Evolutionary conservation across 768 basidiomycete genomes (phyloP).

Genomic region (Nidula microcarpa): DNA sequence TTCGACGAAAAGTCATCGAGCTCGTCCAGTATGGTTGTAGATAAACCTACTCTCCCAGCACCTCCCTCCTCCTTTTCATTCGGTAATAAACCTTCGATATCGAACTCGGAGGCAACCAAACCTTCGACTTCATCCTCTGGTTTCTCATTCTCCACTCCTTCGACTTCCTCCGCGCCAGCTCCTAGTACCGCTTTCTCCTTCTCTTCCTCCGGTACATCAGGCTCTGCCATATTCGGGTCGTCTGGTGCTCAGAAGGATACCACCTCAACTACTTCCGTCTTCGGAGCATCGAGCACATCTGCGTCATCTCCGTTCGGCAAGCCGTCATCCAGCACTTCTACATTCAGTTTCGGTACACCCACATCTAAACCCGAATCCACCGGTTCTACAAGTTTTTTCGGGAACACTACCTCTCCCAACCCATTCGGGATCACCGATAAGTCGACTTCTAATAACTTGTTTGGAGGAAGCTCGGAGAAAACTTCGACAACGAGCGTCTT

Average conservation of each 20-base stretch:
- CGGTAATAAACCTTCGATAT: background rate
- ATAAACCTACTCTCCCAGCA: background rate
- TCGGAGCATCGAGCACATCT: background rate
- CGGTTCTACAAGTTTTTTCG: slow-evolving; percentile 6
- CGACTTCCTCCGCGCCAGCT: background rate
- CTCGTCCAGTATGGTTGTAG: slow-evolving; percentile 3
- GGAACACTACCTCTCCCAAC: slow-evolving; percentile 3
- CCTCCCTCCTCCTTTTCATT: background rate
- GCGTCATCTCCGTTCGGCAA: slow-evolving; percentile 6
- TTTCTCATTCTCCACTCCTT: background rate
- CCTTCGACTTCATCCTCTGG: background rate
- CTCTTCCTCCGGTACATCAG: no score
- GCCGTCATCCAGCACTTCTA: background rate
- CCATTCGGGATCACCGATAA: slow-evolving; percentile 3
- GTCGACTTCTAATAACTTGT: background rate
- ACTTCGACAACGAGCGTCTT: no score
- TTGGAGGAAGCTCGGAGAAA: no score
- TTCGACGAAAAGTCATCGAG: slow-evolving; percentile 31
- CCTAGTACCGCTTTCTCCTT: background rate
- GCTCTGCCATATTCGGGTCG: no score
- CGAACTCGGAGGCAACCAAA: background rate
- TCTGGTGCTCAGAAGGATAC: background rate
- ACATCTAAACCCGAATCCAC: background rate
- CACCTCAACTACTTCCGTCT: slow-evolving; percentile 1
- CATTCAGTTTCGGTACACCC: background rate